A percentile compares a stretch with the other conserved stretches of the same genome.
Conservation (phyloP, 164 flowering plant genomes). For the Euptelea pleiosperma region DNA sequence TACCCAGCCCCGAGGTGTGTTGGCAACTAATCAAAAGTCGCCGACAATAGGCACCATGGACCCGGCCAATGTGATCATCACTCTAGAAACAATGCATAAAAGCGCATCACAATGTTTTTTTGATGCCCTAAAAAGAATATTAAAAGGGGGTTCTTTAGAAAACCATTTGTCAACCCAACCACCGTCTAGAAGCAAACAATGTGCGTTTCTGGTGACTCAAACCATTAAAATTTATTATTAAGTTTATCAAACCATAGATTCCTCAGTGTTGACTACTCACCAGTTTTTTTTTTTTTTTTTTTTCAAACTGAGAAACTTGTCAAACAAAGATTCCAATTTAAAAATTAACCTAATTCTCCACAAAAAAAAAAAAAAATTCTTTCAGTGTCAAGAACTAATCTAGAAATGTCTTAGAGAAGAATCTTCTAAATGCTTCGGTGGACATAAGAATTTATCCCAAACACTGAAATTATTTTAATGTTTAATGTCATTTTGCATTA, state of each 20-base stretch:
- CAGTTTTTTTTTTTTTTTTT: not conserved
- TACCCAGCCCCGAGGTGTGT: too few relatives aligned
- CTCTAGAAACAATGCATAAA: not conserved
- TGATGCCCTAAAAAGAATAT: not conserved
- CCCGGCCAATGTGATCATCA: not conserved
- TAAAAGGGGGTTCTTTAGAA: conserved; percentile 18
- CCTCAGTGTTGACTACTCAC: conserved; percentile 1
- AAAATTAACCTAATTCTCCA: not conserved
- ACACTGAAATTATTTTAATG: not conserved
- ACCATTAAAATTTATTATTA: not conserved
- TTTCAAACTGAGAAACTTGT: not conserved
- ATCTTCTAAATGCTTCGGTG: too few relatives aligned
- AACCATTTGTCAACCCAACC: conserved; percentile 1
- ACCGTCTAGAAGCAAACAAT: conserved; percentile 3
- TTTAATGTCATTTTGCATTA: conserved; percentile 1
- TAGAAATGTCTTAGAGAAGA: too few relatives aligned
- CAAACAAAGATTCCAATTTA: not conserved
- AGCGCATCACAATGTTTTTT: not conserved
- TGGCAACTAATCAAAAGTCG: too few relatives aligned
- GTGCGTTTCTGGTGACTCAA: not conserved
- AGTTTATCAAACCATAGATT: conserved; percentile 6
- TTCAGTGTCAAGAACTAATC: not conserved
- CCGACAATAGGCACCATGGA: not conserved
- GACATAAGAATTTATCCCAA: not conserved
- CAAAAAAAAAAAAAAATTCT: not conserved